phyloP scores from a whole-genome alignment of 495 filamentous ascomycete genomes.

The Hypomontagnella monticulosa region DNA sequence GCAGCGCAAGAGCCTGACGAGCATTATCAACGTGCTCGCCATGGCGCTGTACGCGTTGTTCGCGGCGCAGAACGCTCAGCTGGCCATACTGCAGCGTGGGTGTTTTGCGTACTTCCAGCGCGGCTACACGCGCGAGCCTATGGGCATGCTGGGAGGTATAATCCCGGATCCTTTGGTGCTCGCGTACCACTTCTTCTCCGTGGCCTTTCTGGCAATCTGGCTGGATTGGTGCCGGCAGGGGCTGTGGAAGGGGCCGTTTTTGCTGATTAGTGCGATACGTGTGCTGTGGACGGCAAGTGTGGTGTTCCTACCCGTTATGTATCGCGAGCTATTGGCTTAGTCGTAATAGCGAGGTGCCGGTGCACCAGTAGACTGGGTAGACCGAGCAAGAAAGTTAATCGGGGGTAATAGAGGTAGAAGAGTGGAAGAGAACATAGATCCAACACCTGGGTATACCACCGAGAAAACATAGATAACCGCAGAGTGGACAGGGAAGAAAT shows the following conservation, averaged over 20 bases:
- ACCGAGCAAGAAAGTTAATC: too few relatives aligned
- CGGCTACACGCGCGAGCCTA: slow-evolving; percentile 79
- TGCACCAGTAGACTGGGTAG: background rate
- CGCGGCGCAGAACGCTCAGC: slow-evolving; percentile 80
- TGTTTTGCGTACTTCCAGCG: slow-evolving; percentile 93
- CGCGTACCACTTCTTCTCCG: slow-evolving; percentile 92
- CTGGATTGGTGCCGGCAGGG: slow-evolving; percentile 67
- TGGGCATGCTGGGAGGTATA: slow-evolving; percentile 84
- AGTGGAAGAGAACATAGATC: background rate
- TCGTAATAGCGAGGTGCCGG: background rate
- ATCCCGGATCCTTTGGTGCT: slow-evolving; percentile 80
- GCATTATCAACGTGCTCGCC: slow-evolving; percentile 95
- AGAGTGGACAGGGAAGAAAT: too few relatives aligned
- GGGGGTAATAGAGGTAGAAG: too few relatives aligned
- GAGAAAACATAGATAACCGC: background rate
- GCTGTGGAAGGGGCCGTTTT: slow-evolving; percentile 66
- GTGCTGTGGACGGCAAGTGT: slow-evolving; percentile 89
- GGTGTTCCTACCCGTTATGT: slow-evolving; percentile 88
- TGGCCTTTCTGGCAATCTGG: slow-evolving; percentile 91
- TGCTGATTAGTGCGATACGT: slow-evolving; percentile 66
- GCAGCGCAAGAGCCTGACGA: slow-evolving; percentile 79
- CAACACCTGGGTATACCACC: background rate
- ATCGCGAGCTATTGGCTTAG: slow-evolving; percentile 59
- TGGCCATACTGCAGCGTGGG: slow-evolving; percentile 83
- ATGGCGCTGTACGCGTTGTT: slow-evolving; percentile 91